Percentiles rank a stretch among this genome's conserved stretches.
phyloP scores from a whole-genome alignment of 148 eudicot species.

The Linanthus parryae region DNA sequence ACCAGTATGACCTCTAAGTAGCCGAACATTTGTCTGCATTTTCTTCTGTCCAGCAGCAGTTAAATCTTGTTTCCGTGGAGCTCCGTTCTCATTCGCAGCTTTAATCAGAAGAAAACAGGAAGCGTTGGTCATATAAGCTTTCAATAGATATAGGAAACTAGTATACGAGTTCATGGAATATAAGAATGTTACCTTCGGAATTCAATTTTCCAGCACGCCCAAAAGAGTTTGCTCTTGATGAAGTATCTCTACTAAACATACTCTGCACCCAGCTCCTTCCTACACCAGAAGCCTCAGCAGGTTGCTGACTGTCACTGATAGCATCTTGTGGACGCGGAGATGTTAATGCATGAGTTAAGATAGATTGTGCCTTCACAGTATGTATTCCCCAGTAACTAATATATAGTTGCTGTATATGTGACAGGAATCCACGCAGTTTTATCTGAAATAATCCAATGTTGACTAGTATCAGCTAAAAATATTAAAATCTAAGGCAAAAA shows the following conservation, averaged over 20 bases:
- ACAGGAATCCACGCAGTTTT: constrained; percentile 40
- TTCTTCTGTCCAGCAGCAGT: constrained; percentile 66
- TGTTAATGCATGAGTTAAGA: constrained; percentile 56
- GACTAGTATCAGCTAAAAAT: constrained; percentile 12
- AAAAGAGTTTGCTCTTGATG: constrained; percentile 48
- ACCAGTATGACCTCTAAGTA: constrained; percentile 92
- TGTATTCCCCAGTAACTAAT: constrained; percentile 79
- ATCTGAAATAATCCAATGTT: constrained; percentile 32
- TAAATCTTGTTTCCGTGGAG: constrained; percentile 55
- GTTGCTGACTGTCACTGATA: constrained; percentile 48
- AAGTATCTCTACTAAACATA: constrained; percentile 82
- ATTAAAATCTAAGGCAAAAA: no score
- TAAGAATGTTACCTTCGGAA: constrained; percentile 27
- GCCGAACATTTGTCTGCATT: constrained; percentile 70
- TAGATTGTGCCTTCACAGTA: constrained; percentile 50
- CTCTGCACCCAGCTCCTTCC: constrained; percentile 96
- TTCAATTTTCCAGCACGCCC: constrained; percentile 50
- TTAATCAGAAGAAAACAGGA: constrained; percentile 3
- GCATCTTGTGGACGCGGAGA: constrained; percentile 68
- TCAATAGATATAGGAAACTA: not conserved
- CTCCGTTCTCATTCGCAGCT: constrained; percentile 62
- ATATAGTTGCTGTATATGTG: constrained; percentile 47
- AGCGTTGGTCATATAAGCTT: constrained; percentile 4
- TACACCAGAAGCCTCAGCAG: constrained; percentile 68
- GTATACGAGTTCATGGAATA: not conserved